Evolutionary conservation across 805 yeast species (phyloP), one percentile per base, ranked within the genome.

Genomic region (Lachancea quebecensis): DNA sequence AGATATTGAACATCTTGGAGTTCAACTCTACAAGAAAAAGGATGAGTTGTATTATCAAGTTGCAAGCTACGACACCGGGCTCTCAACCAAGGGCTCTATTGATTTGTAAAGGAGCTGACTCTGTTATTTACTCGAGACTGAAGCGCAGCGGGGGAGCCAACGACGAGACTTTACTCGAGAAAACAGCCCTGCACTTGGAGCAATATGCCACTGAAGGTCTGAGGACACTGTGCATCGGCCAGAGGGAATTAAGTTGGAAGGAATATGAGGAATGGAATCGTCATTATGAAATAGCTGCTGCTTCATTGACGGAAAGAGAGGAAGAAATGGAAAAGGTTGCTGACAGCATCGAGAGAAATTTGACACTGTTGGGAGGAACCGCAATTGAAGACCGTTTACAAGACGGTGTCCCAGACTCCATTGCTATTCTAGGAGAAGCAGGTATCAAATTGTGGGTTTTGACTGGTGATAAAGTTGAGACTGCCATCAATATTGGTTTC

Each of bases 391-490:
- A 85, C 69, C 72, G 89, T 60, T 67, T 85, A 49, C 95, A 85
- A 64, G 88, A 82, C 55, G 93, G 93, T 67, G 95, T 85, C 44
- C 91, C 93, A 2, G 93, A 84, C 54, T 76, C 91, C 12, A 85
- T 85, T 57, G 77, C 81, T 7, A 60, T 79, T 5, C 68, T 85
- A 45, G 84, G 77, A 12, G 71, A 78, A 51, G 93, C 93, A 7
- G 93, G 95, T 60, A 82, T 85, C 45, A 85, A 85, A 62, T 67
- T 85, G 43, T 85, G 95, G 95, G 93, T 85, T 39, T 69, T 85
- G 40, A 85, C 95, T 2, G 95, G 95, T 67, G 95, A 85, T 63
- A 85, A 83, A 63, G 86, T 85, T n/a, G 95, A 85, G 64, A 85
- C 95, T 29, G 95, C 93, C 10, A 85, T 85, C 54, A 85, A 85